Conservation (phyloP, 225 moss, liverwort and hornwort species). For the Straminergon stramineum region DNA sequence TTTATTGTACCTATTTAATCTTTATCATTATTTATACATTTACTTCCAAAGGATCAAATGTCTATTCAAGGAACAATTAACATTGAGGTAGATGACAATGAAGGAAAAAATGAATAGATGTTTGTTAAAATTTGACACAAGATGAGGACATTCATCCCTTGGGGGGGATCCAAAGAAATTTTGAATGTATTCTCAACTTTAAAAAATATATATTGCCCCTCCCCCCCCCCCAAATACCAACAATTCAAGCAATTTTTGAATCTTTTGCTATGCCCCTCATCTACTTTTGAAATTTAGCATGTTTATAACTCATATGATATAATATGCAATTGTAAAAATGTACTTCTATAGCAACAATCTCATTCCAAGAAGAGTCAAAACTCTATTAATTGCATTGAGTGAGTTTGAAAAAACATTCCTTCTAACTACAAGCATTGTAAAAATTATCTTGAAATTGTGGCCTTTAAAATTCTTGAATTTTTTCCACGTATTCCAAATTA, state of each 20-base stretch:
- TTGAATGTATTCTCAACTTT: not conserved
- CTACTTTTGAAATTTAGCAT: too few relatives aligned
- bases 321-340: too few relatives aligned
- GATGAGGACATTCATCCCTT: too few relatives aligned
- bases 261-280: not conserved
- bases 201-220: not conserved
- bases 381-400: not conserved
- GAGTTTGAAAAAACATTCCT: not conserved
- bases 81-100: not conserved
- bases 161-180: not conserved
- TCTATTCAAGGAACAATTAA: not conserved
- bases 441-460: not conserved
- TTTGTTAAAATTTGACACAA: too few relatives aligned
- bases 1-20: not conserved
- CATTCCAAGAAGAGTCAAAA: too few relatives aligned
- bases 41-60: not conserved
- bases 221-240: not conserved
- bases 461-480: not conserved
- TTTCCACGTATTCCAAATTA: not conserved
- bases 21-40: not conserved
- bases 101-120: not conserved
- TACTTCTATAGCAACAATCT: too few relatives aligned
- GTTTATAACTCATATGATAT: too few relatives aligned
- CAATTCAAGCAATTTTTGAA: accelerated
- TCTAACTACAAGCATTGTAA: not conserved